Evolutionary conservation across 2,329 filamentous ascomycete genomes (phyloP), one percentile per base, ranked within the genome.

Genomic region (Penicillium concentricum): DNA sequence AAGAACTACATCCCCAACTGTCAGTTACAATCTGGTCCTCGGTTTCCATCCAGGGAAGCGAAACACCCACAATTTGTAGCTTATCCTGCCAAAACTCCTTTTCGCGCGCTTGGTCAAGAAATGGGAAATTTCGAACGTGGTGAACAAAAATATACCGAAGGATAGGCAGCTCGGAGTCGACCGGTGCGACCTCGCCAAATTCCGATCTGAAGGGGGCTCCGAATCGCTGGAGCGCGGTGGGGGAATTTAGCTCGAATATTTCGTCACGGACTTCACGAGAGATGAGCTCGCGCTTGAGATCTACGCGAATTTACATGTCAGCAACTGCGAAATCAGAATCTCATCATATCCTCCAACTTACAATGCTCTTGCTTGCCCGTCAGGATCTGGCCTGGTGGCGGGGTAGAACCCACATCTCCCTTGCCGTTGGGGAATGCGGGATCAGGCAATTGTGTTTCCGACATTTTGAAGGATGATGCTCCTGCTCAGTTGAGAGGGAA

Each of bases 61-160:
- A 44, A 16, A 37, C 10, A 87, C 89, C 66, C 78, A 96, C 91
- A 71, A 92, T 85, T 80, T 99, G 94, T 59, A 99, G 80, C 75
- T 96, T 97, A 72, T 97, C 92, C 78, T 99, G 94, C 94, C 94
- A 99, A 70, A 99, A 99, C 77, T 99, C 94, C 83, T 97, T 96
- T 82, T 99, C 94, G 70, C 86, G 89, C 22, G 94, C 94, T 81
- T 96, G 91, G 76, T 99, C 92, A 62, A 99, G 84, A 71, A 99
- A 99, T 1, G 94, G 94, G 69, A 99, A 99, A 69, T 97, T 95
- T 69, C 94, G 91, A 58, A 99, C 87, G 86, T 97, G 92, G 72
- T 97, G 89, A 53, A 97, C 94, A 72, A 99, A 99, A 70, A 99
- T 96, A 78, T 94, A 97, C 63, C 94, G 86, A 60, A 99, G 81